Evolutionary conservation across 2,329 filamentous ascomycete species (phyloP).

Genomic region (Celoporthe dispersa): DNA sequence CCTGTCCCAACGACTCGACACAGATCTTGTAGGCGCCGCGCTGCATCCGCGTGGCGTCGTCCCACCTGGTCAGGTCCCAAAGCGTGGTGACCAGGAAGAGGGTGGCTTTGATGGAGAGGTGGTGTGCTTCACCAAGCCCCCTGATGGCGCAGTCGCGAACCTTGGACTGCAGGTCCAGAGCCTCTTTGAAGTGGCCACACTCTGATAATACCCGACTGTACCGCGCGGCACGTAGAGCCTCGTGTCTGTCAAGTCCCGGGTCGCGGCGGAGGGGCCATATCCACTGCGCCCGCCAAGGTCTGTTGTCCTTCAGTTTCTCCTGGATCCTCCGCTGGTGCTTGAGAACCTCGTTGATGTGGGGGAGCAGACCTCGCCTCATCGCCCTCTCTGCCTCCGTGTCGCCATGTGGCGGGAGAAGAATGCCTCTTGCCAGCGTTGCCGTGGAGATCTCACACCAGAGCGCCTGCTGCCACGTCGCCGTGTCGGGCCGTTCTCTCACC

Average conservation of each 20-base stretch:
- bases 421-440: conserved; percentile 5
- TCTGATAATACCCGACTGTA: not conserved
- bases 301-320: not conserved
- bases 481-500: conserved; percentile 4
- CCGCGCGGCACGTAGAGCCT: not conserved
- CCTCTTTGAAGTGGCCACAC: conserved; percentile 3
- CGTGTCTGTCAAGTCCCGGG: not conserved
- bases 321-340: not conserved
- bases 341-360: conserved; percentile 1
- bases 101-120: not conserved
- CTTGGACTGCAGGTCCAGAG: not conserved
- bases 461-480: conserved; percentile 6
- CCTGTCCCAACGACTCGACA: not conserved
- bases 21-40: not conserved
- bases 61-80: not conserved
- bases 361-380: not conserved
- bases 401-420: conserved; percentile 3
- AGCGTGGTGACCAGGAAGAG: not conserved
- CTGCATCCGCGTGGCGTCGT: not conserved
- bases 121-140: not conserved
- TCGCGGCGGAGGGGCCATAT: not conserved
- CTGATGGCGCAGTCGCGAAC: not conserved
- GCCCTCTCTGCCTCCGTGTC: not conserved
- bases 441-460: not conserved
- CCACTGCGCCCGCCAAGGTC: not conserved